Conservation (phyloP, 2,329 filamentous ascomycete genomes). For the Fusarium nematophilum region DNA sequence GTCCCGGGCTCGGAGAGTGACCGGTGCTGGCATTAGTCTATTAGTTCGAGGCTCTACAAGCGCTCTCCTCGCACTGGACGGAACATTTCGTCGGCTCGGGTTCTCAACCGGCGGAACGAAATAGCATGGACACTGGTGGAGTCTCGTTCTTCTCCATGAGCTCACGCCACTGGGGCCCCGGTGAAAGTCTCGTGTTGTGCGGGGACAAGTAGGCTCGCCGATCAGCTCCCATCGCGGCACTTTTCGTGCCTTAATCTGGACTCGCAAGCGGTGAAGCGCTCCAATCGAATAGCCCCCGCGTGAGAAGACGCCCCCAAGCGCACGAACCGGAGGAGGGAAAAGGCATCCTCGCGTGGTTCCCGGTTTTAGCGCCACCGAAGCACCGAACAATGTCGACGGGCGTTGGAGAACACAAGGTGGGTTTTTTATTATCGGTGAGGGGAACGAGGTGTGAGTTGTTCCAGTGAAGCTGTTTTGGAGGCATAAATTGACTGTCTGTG, state of each 20-base stretch:
- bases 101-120: too few species aligned
- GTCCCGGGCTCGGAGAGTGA: too few species aligned
- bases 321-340: conserved; percentile 29
- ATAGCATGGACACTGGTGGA: too few species aligned
- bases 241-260: too few species aligned
- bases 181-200: conserved; percentile 30
- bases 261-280: conserved; percentile 20
- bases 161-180: conserved; percentile 14
- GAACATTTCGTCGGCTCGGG: neutral
- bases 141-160: conserved; percentile 1
- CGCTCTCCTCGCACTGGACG: conserved; percentile 1
- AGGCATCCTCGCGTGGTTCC: too few species aligned
- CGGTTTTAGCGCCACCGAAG: conserved; percentile 10
- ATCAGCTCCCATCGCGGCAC: too few species aligned
- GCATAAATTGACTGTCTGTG: conserved; percentile 3
- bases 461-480: too few species aligned
- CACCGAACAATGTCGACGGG: conserved; percentile 10
- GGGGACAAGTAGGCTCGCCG: neutral
- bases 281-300: conserved; percentile 25
- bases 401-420: too few species aligned
- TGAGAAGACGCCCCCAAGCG: too few species aligned
- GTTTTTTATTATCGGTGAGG: too few species aligned
- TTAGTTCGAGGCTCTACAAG: neutral
- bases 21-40: too few species aligned
- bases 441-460: too few species aligned